Evolutionary conservation across 257 asterid genomes (phyloP), one percentile per base, ranked within the genome.

Genomic region (Fraxinus americana): DNA sequence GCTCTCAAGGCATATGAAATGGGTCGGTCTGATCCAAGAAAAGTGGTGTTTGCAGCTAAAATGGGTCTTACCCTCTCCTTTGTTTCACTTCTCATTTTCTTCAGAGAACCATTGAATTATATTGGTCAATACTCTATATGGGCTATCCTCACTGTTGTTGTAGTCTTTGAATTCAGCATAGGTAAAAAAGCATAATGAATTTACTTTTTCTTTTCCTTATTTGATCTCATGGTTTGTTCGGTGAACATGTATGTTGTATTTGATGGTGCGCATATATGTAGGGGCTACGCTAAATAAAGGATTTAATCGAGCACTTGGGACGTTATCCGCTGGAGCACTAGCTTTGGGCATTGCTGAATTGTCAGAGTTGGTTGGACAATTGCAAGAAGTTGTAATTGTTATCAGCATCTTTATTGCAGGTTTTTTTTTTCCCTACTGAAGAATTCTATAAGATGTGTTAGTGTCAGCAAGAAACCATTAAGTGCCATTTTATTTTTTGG

Each of bases 251-350:
- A 14, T 76, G 39, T 77, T 57, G 70, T 67, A n/a, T 78, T 45
- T 48, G 43, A 30, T n/a, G 66, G 76, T 72, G 48, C 27, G 48
- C 27, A 35, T 36, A 36, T 36, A 13, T 76, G 21, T 29, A 94
- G 98, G 98, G 73, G 98, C 98, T 43, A 94, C 98, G 57, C 85
- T 94, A 52, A 94, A 87, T 82, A 94, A 92, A 81, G 98, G 98
- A 35, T 91, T 94, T 79, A 94, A 92, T 84, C 98, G 98, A 6
- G 98, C 90, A 7, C 67, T 94, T 35, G 98, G 98, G 73, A 92
- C 98, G n/a, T 48, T 94, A 21, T 91, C 94, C 23, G 98, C 98
- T 67, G 97, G 98, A 84, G 90, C 90, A 54, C 88, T 94, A 65
- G 92, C 97, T 75, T 82, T 94, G 43, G 97, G 87, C 52, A 89